phyloP scores from a whole-genome alignment of 495 filamentous ascomycete genomes.

The Lichenothelia convexa region DNA sequence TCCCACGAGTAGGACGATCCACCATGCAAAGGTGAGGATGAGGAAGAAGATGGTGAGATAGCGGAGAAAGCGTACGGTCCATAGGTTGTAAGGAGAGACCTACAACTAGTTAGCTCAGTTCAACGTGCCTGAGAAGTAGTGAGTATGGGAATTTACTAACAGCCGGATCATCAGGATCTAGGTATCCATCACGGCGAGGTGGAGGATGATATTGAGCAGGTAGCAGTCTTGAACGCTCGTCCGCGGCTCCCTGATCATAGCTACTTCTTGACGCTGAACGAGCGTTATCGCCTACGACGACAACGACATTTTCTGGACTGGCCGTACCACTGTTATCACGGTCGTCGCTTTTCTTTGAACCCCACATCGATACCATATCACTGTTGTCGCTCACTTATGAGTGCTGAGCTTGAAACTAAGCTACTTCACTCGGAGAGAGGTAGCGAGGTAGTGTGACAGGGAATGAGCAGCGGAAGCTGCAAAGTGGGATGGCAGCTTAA shows the following conservation, averaged over 20 bases:
- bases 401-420: constrained; percentile 15
- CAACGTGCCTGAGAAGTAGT: background rate
- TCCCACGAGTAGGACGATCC: constrained; percentile 68
- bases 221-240: constrained; percentile 62
- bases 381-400: background rate
- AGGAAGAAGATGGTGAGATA: constrained; percentile 57
- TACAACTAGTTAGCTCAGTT: constrained; percentile 15
- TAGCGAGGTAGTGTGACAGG: background rate
- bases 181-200: constrained; percentile 39
- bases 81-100: constrained; percentile 93
- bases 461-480: background rate
- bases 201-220: constrained; percentile 19
- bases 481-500: no score
- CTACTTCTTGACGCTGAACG: constrained; percentile 9
- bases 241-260: constrained; percentile 22
- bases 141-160: constrained; percentile 28
- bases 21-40: constrained; percentile 67
- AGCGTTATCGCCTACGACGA: constrained; percentile 10
- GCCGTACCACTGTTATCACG: constrained; percentile 1
- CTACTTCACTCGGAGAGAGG: background rate
- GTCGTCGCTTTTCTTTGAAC: constrained; percentile 29
- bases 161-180: constrained; percentile 89
- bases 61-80: constrained; percentile 62
- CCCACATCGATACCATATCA: constrained; percentile 23
- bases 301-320: constrained; percentile 14